phyloP scores from a whole-genome alignment of 2,329 filamentous ascomycete genomes.

The Esteya vermicola region DNA sequence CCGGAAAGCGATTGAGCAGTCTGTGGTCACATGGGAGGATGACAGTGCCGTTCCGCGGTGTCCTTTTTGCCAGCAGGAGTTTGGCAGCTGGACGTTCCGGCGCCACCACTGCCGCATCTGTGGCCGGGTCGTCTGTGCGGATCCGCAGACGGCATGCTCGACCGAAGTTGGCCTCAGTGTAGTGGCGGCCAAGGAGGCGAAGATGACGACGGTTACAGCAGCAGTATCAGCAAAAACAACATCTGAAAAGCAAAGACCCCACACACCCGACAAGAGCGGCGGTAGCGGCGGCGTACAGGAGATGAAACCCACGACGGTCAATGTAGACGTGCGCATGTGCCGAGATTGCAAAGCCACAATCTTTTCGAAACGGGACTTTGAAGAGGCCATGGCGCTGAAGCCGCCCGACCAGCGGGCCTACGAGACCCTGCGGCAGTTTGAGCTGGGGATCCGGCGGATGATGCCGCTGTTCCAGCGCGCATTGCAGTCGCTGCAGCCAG shows the following conservation, averaged over 20 bases:
- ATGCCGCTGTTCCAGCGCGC: conserved; percentile 75
- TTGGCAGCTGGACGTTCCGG: conserved; percentile 82
- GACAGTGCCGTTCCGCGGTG: conserved; percentile 68
- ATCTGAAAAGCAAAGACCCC: too few species aligned
- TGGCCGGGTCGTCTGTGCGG: conserved; percentile 83
- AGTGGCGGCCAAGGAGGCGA: conserved; percentile 33
- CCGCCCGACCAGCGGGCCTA: conserved; percentile 69
- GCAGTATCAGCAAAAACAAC: conserved; percentile 8
- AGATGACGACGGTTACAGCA: background rate
- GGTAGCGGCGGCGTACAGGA: too few species aligned
- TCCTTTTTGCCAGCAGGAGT: conserved; percentile 92
- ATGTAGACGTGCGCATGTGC: conserved; percentile 80
- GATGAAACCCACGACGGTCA: too few species aligned
- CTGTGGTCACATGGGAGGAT: conserved; percentile 89
- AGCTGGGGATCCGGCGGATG: conserved; percentile 69
- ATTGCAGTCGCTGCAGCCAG: conserved; percentile 53
- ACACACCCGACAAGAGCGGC: too few species aligned
- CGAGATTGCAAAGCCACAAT: conserved; percentile 61
- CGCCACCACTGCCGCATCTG: conserved; percentile 92
- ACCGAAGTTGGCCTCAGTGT: conserved; percentile 71
- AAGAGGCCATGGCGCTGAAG: conserved; percentile 50
- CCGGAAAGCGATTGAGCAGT: conserved; percentile 74
- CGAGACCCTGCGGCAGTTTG: conserved; percentile 72
- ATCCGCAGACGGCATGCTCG: conserved; percentile 73
- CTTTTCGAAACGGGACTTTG: conserved; percentile 61